A percentile compares a stretch with the other conserved stretches of the same genome.
These are phyloP conservation scores for Monosporascus ibericus DNA, from an alignment of 2,329 filamentous ascomycete genomes.

Conservation along the genomic window DNA sequence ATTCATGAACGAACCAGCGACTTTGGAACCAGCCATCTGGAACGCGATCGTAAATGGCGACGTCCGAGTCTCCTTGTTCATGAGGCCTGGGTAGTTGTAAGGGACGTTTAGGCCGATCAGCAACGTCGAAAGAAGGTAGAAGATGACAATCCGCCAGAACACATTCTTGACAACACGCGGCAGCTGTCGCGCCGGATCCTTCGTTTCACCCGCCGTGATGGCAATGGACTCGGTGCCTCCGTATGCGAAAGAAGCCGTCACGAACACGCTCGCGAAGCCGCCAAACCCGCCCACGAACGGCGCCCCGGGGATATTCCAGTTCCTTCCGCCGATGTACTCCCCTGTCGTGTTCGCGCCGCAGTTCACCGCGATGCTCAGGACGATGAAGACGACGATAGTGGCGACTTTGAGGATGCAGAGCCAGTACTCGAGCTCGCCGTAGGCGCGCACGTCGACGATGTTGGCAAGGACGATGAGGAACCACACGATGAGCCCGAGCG, in stretches of 20 bases:
- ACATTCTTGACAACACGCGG: conserved; percentile 60
- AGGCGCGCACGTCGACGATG: conserved; percentile 45
- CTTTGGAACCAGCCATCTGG: conserved; percentile 46
- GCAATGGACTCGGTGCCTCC: conserved; percentile 60
- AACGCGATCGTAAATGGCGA: conserved; percentile 59
- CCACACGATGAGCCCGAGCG: conserved; percentile 56
- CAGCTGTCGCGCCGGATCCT: conserved; percentile 53
- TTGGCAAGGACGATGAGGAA: conserved; percentile 47
- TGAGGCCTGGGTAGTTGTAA: conserved; percentile 43
- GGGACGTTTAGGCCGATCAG: conserved; percentile 55
- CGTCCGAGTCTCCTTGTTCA: conserved; percentile 35
- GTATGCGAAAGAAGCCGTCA: conserved; percentile 56
- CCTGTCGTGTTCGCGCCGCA: conserved; percentile 48
- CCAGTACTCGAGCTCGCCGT: conserved; percentile 54
- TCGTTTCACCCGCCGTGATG: conserved; percentile 61
- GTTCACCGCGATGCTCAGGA: conserved; percentile 56
- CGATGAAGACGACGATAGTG: conserved; percentile 54
- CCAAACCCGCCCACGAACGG: conserved; percentile 61
- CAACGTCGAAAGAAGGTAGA: conserved; percentile 45
- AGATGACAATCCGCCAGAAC: conserved; percentile 56
- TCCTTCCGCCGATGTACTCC: conserved; percentile 50
- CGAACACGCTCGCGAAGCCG: conserved; percentile 59
- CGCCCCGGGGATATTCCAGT: conserved; percentile 53
- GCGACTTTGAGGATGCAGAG: conserved; percentile 48
- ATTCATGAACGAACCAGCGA: conserved; percentile 53